These are phyloP conservation scores for Jaapia argillacea DNA, from an alignment of 768 basidiomycete genomes.

Conservation along the genomic window DNA sequence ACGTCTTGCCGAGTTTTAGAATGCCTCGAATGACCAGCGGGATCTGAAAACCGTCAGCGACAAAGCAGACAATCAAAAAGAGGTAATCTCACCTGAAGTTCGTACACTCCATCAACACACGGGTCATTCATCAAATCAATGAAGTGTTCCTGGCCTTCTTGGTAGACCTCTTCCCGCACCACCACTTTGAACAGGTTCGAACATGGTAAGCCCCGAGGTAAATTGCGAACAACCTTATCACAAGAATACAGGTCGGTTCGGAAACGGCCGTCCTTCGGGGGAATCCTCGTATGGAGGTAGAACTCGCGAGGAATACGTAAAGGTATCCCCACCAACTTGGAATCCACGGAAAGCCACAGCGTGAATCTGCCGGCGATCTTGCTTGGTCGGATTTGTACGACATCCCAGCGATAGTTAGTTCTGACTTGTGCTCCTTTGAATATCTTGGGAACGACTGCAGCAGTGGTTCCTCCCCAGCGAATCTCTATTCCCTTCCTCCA, in stretches of 20 bases:
- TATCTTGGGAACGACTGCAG: constrained; percentile 56
- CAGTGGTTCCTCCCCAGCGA: constrained; percentile 27
- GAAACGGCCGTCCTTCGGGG: constrained; percentile 58
- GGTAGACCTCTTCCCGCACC: constrained; percentile 77
- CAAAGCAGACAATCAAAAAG: background rate
- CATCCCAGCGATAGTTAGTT: constrained; percentile 75
- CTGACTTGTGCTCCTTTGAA: constrained; percentile 53
- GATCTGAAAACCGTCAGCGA: constrained; percentile 34
- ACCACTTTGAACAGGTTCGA: constrained; percentile 75
- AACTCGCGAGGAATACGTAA: constrained; percentile 87
- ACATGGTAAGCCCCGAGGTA: constrained; percentile 73
- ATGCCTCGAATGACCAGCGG: constrained; percentile 77
- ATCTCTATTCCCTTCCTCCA: constrained; percentile 61
- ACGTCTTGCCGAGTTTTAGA: constrained; percentile 77
- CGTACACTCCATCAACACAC: constrained; percentile 90
- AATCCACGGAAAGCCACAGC: constrained; percentile 81
- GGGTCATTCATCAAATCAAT: constrained; percentile 89
- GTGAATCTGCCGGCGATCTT: constrained; percentile 72
- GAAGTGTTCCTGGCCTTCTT: constrained; percentile 83
- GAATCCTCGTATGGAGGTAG: constrained; percentile 80
- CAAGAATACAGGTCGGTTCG: constrained; percentile 55
- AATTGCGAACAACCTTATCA: constrained; percentile 63
- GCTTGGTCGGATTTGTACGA: constrained; percentile 81
- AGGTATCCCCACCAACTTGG: constrained; percentile 67
- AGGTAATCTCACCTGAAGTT: constrained; percentile 60